These are phyloP conservation scores for Hondaea fermentalgiana DNA, from an alignment of 108 stramenopile genomes.

Conservation along the genomic window DNA sequence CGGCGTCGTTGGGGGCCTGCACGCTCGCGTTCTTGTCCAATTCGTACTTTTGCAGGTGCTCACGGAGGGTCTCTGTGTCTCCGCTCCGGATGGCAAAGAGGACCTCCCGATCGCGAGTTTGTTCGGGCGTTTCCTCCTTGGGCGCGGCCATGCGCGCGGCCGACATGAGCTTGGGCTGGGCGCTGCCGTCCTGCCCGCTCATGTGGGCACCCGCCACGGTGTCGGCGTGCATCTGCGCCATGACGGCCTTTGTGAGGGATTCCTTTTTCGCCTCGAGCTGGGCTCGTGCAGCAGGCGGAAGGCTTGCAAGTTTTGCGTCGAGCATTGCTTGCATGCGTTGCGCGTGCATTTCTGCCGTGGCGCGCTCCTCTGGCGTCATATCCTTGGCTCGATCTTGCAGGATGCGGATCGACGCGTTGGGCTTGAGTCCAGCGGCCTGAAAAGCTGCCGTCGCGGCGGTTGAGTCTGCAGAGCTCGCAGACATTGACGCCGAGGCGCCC, in stretches of 20 bases:
- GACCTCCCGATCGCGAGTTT: not conserved
- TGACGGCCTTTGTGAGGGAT: not conserved
- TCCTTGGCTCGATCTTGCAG: not conserved
- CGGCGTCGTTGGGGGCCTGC: not conserved
- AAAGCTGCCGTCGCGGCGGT: not conserved
- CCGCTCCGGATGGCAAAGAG: constrained; percentile 13
- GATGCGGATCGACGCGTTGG: not conserved
- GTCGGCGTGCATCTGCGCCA: not conserved
- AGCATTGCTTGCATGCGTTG: not conserved
- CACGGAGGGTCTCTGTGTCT: not conserved
- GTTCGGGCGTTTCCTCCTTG: not conserved
- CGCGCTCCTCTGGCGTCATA: not conserved
- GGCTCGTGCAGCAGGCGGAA: not conserved
- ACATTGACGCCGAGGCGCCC: not conserved
- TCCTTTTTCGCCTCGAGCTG: not conserved
- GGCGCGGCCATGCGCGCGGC: not conserved
- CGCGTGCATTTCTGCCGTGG: not conserved
- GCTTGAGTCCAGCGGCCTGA: not conserved
- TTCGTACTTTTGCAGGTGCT: not conserved
- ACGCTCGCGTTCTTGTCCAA: not conserved
- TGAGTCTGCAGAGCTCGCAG: not conserved
- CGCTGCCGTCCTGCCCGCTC: not conserved
- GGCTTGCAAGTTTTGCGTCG: not conserved
- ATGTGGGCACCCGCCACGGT: not conserved
- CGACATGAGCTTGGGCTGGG: not conserved